Conservation (phyloP, 495 filamentous ascomycete species). For the Neurospora hispaniola region DNA sequence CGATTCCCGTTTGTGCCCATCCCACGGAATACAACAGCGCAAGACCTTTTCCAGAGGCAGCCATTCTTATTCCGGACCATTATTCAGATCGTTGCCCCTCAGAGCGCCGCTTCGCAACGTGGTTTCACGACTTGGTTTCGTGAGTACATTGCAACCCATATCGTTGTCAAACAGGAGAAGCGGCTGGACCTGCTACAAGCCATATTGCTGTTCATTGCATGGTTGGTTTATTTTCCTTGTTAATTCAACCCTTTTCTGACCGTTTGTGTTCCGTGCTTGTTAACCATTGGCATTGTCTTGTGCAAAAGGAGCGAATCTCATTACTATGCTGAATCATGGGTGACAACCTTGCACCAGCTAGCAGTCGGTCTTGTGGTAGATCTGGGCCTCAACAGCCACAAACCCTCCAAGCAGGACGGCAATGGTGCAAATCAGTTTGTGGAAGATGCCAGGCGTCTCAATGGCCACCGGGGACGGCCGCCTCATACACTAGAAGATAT, state of each 20-base stretch:
- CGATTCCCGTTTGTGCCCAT: constrained; percentile 20
- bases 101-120: constrained; percentile 10
- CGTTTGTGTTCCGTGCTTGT: background rate
- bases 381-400: constrained; percentile 9
- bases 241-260: background rate
- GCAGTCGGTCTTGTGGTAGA: constrained; percentile 12
- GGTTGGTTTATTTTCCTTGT: constrained; percentile 6
- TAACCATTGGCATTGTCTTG: background rate
- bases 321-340: constrained; percentile 10
- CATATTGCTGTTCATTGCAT: constrained; percentile 14
- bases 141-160: constrained; percentile 9
- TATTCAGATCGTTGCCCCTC: constrained; percentile 11
- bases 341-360: constrained; percentile 14
- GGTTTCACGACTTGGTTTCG: constrained; percentile 8
- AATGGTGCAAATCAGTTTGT: constrained; percentile 3
- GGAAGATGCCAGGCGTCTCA: constrained; percentile 5
- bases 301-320: constrained; percentile 11
- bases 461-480: background rate
- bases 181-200: constrained; percentile 20
- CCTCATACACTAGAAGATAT: constrained; percentile 13
- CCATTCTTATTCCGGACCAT: constrained; percentile 19
- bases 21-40: constrained; percentile 1
- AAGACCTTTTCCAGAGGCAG: constrained; percentile 6
- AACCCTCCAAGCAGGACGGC: background rate
- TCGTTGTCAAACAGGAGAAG: constrained; percentile 15